phyloP scores from a whole-genome alignment of 73 alveolate genomes.

The Symbiodinium pilosum region DNA sequence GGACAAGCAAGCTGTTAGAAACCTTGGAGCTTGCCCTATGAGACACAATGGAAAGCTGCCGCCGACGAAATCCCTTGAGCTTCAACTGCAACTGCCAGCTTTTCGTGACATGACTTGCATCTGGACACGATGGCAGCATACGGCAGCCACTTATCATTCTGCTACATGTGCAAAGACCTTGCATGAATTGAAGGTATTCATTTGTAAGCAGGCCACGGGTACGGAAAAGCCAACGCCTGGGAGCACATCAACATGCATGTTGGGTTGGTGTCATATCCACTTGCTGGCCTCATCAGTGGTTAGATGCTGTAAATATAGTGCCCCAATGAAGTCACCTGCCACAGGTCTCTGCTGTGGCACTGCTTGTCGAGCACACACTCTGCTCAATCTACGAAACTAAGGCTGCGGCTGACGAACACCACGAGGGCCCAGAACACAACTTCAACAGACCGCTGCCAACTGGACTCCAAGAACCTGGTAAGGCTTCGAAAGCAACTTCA shows the following conservation, averaged over 20 bases:
- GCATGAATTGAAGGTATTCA: too few species aligned
- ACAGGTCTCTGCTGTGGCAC: background rate
- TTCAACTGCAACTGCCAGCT: too few species aligned
- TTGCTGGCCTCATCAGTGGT: slow-evolving; percentile 37
- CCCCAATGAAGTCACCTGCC: slow-evolving; percentile 57
- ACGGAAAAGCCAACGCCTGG: background rate
- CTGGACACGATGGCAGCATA: too few species aligned
- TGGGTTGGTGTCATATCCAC: too few species aligned
- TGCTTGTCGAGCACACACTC: background rate
- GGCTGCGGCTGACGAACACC: slow-evolving; percentile 8
- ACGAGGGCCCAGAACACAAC: slow-evolving; percentile 62
- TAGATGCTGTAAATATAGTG: slow-evolving; percentile 37
- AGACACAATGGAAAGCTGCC: too few species aligned
- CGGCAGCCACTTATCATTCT: too few species aligned
- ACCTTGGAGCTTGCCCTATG: slow-evolving; percentile 52
- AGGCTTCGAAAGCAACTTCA: background rate
- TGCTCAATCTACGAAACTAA: background rate
- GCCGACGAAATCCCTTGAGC: too few species aligned
- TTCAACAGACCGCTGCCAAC: slow-evolving; percentile 82
- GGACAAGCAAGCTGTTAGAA: slow-evolving; percentile 36
- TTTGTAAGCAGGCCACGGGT: background rate
- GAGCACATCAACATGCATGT: too few species aligned
- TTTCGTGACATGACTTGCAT: too few species aligned
- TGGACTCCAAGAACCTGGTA: slow-evolving; percentile 45
- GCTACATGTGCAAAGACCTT: too few species aligned